Conservation (phyloP, 1,284 basidiomycete species). For the Rhodotorula sp. region DNA sequence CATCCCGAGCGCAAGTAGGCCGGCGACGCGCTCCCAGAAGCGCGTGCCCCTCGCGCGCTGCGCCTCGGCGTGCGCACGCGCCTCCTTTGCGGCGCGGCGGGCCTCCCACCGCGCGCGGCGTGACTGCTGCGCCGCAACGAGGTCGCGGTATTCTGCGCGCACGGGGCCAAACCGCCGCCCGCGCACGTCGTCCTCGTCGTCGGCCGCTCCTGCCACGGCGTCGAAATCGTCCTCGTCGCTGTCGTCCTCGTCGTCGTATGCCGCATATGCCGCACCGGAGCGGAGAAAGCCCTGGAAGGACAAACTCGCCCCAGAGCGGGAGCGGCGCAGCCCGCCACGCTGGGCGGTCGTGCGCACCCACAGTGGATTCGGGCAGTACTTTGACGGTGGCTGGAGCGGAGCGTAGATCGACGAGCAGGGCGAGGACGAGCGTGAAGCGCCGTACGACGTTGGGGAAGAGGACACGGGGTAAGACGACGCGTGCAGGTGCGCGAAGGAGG, state of each 20-base stretch:
- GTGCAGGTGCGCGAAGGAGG: constrained; percentile 9
- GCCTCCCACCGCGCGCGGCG: background rate
- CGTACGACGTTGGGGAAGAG: constrained; percentile 30
- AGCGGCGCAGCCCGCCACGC: background rate
- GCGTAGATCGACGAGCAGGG: constrained; percentile 39
- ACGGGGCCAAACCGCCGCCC: background rate
- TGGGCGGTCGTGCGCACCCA: constrained; percentile 20
- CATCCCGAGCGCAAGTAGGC: constrained; percentile 9
- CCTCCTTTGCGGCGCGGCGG: background rate
- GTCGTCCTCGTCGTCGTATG: constrained; percentile 6
- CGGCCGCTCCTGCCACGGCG: background rate
- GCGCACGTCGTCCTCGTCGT: background rate
- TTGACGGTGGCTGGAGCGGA: constrained; percentile 27
- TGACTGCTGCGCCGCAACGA: background rate
- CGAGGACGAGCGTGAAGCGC: constrained; percentile 27
- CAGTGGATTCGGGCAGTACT: constrained; percentile 28
- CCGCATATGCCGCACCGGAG: constrained; percentile 2
- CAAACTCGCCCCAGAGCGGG: constrained; percentile 1
- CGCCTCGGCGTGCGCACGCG: background rate
- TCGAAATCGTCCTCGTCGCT: constrained; percentile 11
- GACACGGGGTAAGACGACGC: constrained; percentile 11
- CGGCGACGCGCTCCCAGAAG: constrained; percentile 11
- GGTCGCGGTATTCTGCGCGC: background rate
- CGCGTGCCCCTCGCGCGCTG: background rate
- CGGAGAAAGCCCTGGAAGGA: constrained; percentile 34